A percentile compares a stretch with the other conserved stretches of the same genome.
phyloP scores from a whole-genome alignment of 352 stramenopile genomes.

The Globisporangium viniferum region DNA sequence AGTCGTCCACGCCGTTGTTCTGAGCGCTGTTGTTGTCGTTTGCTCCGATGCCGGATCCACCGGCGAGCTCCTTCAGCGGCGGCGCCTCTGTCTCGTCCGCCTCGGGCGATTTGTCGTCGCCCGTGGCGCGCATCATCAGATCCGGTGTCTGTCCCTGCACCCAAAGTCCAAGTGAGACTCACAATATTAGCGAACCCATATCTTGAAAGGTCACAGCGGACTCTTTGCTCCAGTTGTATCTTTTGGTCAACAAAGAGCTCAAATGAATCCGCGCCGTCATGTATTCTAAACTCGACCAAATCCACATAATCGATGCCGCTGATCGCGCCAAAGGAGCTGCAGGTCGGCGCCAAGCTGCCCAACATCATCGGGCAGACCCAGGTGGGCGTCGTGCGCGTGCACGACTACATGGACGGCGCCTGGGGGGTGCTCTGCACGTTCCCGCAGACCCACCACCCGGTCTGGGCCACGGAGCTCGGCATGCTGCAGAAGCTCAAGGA shows the following conservation, averaged over 20 bases:
- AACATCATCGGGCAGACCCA: slow-evolving; percentile 72
- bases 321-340: slow-evolving; percentile 36
- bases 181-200: background rate
- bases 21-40: background rate
- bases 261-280: background rate
- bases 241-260: background rate
- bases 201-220: slow-evolving; percentile 19
- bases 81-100: background rate
- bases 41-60: background rate
- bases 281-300: background rate
- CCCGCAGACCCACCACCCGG: slow-evolving; percentile 64
- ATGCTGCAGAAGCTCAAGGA: slow-evolving; percentile 79
- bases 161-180: background rate
- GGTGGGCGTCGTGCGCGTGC: slow-evolving; percentile 59
- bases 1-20: background rate
- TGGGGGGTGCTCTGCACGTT: slow-evolving; percentile 75
- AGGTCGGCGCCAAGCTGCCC: slow-evolving; percentile 68
- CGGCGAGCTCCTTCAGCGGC: background rate
- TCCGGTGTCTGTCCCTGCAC: background rate
- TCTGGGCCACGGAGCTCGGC: slow-evolving; percentile 77
- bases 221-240: background rate
- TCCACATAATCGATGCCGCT: slow-evolving; percentile 19
- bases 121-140: background rate
- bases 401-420: slow-evolving; percentile 68
- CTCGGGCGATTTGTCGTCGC: background rate